Base-by-base conservation (phyloP, 2,329 filamentous ascomycete species). In the Dothistroma pini region DNA sequence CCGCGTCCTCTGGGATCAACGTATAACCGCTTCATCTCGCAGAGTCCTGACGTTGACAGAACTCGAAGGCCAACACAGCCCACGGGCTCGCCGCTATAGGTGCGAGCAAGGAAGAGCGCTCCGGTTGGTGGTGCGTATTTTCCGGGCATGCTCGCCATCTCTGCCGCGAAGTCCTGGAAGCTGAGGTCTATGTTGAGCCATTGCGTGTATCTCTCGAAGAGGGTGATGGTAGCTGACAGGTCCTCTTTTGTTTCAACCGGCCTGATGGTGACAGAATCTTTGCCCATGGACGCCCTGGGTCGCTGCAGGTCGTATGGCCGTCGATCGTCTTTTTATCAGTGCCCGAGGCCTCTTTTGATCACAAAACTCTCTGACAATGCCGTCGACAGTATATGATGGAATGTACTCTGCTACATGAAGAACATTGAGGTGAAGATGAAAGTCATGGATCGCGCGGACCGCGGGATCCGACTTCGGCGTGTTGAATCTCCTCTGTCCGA, bases 21-120 rank as follows among this genome's bases (percentile, higher is more conserved):
- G 65, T 84, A 87, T 0, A 87, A 74, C 1, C 84, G 76, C 69
- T 87, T 87, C 75, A 86, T 81, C 69, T 87, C 84, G 63, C 65
- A 68, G 31, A 48, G 48, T 10, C 53, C 62, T 5, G 21, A 22
- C 21, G 58, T 44, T 16, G 38, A 32, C 19, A 80, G 75, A 2
- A 75, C 71, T 14, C 83, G 77, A 1, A 85, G 68, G 14, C 78
- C 81, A 10, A 84, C 77, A 66, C 81, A 84, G 4, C 83, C 83
- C 1, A 84, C 68, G 4, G 73, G 64, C 59, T 72, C 65, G 52
- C 63, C 59, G 22, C 60, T 56, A n/a, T 56, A 22, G n/a, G 64
- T 61, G 55, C 69, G 70, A 11, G 82, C 82, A 2, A 86, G 76
- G 21, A 84, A 75, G 0, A 86, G 69, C 22, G 77, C 75, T 1